These are phyloP conservation scores for Colletotrichum chlorophyti DNA, from an alignment of 2,329 filamentous ascomycete species.

Conservation along the genomic window DNA sequence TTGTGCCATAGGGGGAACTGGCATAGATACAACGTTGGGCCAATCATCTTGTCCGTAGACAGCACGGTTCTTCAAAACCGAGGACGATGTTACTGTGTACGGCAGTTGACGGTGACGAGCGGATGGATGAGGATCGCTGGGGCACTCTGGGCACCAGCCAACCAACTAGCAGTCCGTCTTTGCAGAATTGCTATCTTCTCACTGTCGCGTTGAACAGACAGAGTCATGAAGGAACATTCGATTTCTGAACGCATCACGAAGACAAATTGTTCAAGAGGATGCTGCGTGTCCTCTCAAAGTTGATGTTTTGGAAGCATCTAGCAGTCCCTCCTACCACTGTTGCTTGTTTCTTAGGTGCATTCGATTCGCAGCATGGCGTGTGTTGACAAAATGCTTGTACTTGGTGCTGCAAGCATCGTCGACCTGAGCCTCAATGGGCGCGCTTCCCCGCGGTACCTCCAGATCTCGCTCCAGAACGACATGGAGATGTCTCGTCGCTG, in stretches of 20 bases:
- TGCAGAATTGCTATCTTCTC: neutral
- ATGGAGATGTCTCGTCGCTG: conserved; percentile 52
- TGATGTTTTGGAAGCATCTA: no score
- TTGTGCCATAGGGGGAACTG: neutral
- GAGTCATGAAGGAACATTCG: neutral
- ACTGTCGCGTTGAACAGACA: neutral
- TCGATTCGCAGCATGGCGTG: neutral
- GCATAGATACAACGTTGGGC: neutral
- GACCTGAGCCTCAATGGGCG: conserved; percentile 15
- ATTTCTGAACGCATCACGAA: neutral
- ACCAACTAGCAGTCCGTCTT: neutral
- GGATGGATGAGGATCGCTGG: conserved; percentile 5
- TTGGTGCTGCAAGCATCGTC: conserved; percentile 10
- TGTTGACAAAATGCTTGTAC: conserved; percentile 11
- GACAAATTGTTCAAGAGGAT: conserved; percentile 3
- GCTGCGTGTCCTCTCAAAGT: no score
- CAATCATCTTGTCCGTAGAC: conserved; percentile 4
- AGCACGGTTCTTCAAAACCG: conserved; percentile 3
- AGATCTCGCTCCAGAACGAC: conserved; percentile 1
- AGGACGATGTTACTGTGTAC: neutral
- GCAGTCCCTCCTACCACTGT: no score
- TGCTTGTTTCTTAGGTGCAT: neutral
- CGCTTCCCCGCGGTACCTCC: conserved; percentile 41
- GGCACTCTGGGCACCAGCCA: neutral
- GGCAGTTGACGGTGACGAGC: neutral